These are phyloP conservation scores for Microcos paniculata DNA, from an alignment of 345 rosid genomes.

Conservation along the genomic window DNA sequence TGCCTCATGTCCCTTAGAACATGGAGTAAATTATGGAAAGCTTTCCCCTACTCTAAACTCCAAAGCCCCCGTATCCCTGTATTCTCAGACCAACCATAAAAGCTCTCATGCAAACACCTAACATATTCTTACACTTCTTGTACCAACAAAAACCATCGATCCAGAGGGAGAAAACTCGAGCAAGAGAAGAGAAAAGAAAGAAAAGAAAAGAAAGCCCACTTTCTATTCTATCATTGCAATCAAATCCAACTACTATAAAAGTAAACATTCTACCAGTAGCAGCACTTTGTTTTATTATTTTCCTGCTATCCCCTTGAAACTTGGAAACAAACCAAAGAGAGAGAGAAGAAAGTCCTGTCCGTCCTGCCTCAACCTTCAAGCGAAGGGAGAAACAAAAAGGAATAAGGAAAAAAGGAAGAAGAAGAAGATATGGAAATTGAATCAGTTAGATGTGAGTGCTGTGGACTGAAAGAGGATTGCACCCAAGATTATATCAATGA, in stretches of 20 bases:
- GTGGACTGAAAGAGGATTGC: constrained; percentile 90
- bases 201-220: constrained; percentile 20
- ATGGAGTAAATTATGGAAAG: constrained; percentile 65
- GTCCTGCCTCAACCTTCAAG: neutral
- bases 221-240: constrained; percentile 17
- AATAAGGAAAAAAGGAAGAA: neutral
- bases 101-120: constrained; percentile 24
- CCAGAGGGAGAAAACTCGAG: constrained; percentile 11
- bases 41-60: constrained; percentile 25
- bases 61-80: neutral
- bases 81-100: constrained; percentile 33
- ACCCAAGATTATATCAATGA: constrained; percentile 71
- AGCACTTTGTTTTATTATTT: neutral
- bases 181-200: constrained; percentile 16
- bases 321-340: neutral
- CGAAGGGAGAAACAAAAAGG: neutral
- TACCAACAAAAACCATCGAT: constrained; percentile 19
- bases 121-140: constrained; percentile 18
- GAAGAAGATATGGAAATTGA: constrained; percentile 83
- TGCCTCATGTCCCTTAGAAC: constrained; percentile 52
- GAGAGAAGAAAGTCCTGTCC: neutral
- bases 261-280: neutral
- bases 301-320: neutral
- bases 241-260: constrained; percentile 36
- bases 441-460: constrained; percentile 80